A percentile compares a stretch with the other conserved stretches of the same genome.
These are phyloP conservation scores for Sanghuangporus sanghuang DNA, from an alignment of 1,284 basidiomycete species.

Conservation along the genomic window DNA sequence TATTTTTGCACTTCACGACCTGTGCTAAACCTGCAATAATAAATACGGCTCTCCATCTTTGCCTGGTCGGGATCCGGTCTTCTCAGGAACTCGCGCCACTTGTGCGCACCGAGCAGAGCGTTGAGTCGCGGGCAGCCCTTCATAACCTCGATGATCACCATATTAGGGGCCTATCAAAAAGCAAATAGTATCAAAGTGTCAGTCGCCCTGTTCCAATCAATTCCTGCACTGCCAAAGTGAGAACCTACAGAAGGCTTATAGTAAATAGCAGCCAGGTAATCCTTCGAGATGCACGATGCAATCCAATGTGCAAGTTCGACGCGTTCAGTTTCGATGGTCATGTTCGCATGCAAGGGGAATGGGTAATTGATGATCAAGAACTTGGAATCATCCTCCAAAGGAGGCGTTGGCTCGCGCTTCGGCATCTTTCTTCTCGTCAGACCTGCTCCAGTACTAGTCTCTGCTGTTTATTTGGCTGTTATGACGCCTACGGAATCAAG, in stretches of 20 bases:
- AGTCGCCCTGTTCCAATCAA: neutral
- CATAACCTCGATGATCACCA: constrained; percentile 57
- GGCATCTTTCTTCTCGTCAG: constrained; percentile 37
- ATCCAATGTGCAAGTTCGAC: constrained; percentile 56
- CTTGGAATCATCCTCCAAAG: constrained; percentile 48
- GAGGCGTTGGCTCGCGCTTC: constrained; percentile 51
- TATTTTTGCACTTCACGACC: constrained; percentile 40
- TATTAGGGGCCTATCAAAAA: constrained; percentile 49
- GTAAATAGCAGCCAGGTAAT: constrained; percentile 42
- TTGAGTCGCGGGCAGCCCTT: constrained; percentile 35
- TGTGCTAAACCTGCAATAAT: constrained; percentile 43
- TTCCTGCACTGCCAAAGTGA: neutral
- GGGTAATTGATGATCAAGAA: constrained; percentile 62
- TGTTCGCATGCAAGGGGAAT: constrained; percentile 42
- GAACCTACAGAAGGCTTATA: constrained; percentile 57
- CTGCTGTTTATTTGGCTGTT: no score
- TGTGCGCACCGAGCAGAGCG: constrained; percentile 55
- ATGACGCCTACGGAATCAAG: no score
- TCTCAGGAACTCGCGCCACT: constrained; percentile 51
- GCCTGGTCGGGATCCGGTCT: constrained; percentile 39
- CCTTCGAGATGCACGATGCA: constrained; percentile 45
- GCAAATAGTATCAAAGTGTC: neutral
- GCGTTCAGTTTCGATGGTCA: constrained; percentile 45
- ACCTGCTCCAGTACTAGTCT: no score
- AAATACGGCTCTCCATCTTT: constrained; percentile 42